phyloP scores from a whole-genome alignment of 1,284 basidiomycete genomes.

The Cystobasidium pallidum region DNA sequence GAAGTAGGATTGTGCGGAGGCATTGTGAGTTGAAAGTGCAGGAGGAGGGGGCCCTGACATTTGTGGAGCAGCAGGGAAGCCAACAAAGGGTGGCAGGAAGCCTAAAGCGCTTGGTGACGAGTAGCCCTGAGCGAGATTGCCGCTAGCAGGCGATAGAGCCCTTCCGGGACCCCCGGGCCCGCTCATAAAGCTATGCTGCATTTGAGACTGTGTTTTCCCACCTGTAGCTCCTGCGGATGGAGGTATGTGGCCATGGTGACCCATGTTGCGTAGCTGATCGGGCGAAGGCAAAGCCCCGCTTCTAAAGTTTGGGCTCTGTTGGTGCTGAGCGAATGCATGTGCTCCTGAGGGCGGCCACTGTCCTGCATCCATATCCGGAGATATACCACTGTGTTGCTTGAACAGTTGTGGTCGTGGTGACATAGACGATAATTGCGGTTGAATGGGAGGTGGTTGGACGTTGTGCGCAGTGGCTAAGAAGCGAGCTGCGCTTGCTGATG shows the following conservation, averaged over 20 bases:
- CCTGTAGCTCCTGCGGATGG: neutral
- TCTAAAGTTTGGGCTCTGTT: conserved; percentile 31
- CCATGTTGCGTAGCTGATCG: conserved; percentile 11
- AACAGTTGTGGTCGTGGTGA: neutral
- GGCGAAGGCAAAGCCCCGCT: conserved; percentile 37
- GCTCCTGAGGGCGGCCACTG: conserved; percentile 21
- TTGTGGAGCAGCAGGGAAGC: conserved; percentile 22
- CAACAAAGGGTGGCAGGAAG: conserved; percentile 36
- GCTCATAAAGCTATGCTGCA: neutral
- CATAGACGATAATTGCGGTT: neutral
- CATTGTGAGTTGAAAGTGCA: conserved; percentile 27
- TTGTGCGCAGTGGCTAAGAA: conserved; percentile 39
- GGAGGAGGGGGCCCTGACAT: conserved; percentile 32
- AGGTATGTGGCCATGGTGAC: neutral
- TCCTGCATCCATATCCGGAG: conserved; percentile 13
- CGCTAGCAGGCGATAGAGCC: neutral
- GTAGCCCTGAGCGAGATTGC: neutral
- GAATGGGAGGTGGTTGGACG: conserved; percentile 32
- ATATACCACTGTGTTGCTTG: neutral
- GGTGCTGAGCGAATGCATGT: conserved; percentile 22
- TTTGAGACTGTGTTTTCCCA: neutral
- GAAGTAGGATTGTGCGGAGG: conserved; percentile 37
- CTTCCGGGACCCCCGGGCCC: neutral
- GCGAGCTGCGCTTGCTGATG: conserved; percentile 39
- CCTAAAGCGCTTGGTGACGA: neutral